Percentiles rank a stretch among this genome's conserved stretches.
phyloP scores from a whole-genome alignment of 1,284 basidiomycete genomes.

The Sporisorium graminicola region DNA sequence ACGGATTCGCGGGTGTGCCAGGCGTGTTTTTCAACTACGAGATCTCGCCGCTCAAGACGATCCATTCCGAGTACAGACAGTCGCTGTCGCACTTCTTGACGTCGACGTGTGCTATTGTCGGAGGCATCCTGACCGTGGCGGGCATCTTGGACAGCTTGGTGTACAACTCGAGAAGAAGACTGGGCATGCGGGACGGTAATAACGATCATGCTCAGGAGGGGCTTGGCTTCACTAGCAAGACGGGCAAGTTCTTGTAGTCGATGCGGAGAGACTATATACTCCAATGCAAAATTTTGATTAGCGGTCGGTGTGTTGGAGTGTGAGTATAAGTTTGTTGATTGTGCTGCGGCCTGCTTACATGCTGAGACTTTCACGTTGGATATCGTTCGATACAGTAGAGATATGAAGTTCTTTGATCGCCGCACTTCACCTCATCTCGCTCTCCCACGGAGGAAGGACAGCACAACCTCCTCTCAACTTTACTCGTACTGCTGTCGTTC shows the following conservation, averaged over 20 bases:
- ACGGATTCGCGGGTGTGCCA: slow-evolving; percentile 79
- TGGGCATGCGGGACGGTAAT: slow-evolving; percentile 30
- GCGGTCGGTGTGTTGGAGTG: not conserved
- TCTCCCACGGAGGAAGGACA: too few relatives aligned
- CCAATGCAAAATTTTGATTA: not conserved
- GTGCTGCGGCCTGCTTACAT: not conserved
- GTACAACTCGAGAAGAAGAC: slow-evolving; percentile 74
- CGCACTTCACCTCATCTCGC: too few relatives aligned
- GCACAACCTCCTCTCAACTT: too few relatives aligned
- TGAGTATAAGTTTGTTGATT: not conserved
- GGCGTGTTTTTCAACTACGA: slow-evolving; percentile 77
- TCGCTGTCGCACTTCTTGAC: slow-evolving; percentile 97
- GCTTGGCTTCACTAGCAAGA: slow-evolving; percentile 56
- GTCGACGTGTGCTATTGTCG: slow-evolving; percentile 86
- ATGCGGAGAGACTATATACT: not conserved
- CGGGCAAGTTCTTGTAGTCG: slow-evolving; percentile 55
- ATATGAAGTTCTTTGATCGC: too few relatives aligned
- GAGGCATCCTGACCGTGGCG: slow-evolving; percentile 94
- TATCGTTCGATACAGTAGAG: too few relatives aligned
- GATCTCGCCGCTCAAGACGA: slow-evolving; percentile 73
- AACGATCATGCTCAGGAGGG: slow-evolving; percentile 43
- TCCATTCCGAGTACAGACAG: slow-evolving; percentile 76
- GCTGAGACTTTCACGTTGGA: too few relatives aligned
- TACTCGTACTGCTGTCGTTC: too few relatives aligned
- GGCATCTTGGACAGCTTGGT: slow-evolving; percentile 89